Evolutionary conservation across 2,329 filamentous ascomycete species (phyloP).

Genomic region (Phyllosticta paracitricarpa): DNA sequence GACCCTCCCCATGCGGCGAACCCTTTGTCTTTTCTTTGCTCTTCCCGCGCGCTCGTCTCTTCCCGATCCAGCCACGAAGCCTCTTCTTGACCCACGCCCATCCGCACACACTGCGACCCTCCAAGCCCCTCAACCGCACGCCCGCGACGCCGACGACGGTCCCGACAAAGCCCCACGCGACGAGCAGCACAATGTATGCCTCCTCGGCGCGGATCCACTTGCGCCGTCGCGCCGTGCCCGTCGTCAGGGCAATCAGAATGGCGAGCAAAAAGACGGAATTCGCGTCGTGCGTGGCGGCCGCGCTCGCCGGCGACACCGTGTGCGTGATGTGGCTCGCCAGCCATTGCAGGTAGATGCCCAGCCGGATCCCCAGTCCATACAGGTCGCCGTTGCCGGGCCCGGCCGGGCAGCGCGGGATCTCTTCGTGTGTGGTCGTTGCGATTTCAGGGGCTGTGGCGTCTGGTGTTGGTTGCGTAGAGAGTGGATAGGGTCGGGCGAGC

Average conservation of each 20-base stretch:
- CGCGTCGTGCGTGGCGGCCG: conserved; percentile 11
- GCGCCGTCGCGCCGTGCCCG: conserved; percentile 8
- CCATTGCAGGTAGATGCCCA: conserved; percentile 24
- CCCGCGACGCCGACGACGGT: not conserved
- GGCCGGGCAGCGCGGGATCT: not conserved
- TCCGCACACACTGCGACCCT: not conserved
- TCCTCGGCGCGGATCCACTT: conserved; percentile 15
- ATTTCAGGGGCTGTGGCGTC: too few relatives aligned
- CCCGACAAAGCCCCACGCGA: conserved; percentile 14
- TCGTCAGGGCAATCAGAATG: conserved; percentile 17
- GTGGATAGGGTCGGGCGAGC: not conserved
- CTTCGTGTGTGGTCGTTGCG: not conserved
- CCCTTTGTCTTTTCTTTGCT: not conserved
- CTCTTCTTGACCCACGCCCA: not conserved
- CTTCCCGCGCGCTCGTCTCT: not conserved
- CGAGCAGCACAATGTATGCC: conserved; percentile 17
- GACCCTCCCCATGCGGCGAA: not conserved
- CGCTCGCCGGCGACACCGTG: conserved; percentile 16
- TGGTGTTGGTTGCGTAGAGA: not conserved
- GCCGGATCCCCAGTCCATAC: conserved; percentile 24
- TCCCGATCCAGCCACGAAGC: not conserved
- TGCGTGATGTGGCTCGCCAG: conserved; percentile 17
- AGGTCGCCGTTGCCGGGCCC: conserved; percentile 21
- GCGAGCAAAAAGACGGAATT: conserved; percentile 16
- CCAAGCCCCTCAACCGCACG: not conserved